Conservation (phyloP, 2,329 filamentous ascomycete genomes). For the Ascocoryne sarcoides region DNA sequence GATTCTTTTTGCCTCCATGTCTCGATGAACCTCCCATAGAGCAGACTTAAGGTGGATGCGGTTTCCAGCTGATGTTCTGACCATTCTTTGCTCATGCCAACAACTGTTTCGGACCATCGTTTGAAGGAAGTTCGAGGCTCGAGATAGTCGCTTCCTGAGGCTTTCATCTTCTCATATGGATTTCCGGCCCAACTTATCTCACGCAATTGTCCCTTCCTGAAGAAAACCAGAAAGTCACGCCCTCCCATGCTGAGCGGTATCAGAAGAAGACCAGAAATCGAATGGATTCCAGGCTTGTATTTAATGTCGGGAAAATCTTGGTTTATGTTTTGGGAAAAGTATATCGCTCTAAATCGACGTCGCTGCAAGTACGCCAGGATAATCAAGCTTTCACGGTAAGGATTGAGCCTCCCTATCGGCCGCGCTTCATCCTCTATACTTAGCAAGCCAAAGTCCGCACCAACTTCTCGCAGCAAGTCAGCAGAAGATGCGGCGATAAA, state of each 20-base stretch:
- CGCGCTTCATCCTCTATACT: constrained; percentile 87
- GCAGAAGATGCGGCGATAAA: constrained; percentile 88
- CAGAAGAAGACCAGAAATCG: constrained; percentile 70
- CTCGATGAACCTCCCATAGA: constrained; percentile 80
- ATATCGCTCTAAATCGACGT: constrained; percentile 63
- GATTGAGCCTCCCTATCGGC: constrained; percentile 63
- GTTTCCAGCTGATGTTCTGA: constrained; percentile 83
- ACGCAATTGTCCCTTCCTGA: constrained; percentile 65
- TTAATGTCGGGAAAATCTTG: constrained; percentile 73
- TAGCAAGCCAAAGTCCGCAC: constrained; percentile 77
- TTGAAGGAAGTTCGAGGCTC: constrained; percentile 76
- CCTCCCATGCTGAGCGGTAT: constrained; percentile 72
- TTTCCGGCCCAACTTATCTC: constrained; percentile 77
- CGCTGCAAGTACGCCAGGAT: constrained; percentile 79
- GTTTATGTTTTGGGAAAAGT: constrained; percentile 67
- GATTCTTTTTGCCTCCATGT: constrained; percentile 89
- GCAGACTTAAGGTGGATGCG: constrained; percentile 75
- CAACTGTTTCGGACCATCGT: constrained; percentile 70
- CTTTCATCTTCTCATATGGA: constrained; percentile 70
- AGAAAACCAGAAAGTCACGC: constrained; percentile 83
- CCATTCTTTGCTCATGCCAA: constrained; percentile 82
- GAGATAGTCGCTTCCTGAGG: constrained; percentile 64
- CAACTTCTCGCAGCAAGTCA: constrained; percentile 73
- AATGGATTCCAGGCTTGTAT: constrained; percentile 70
- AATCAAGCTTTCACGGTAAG: constrained; percentile 74